Evolutionary conservation across 306 rosid species (phyloP).

Genomic region (Lathyrus oleraceus): DNA sequence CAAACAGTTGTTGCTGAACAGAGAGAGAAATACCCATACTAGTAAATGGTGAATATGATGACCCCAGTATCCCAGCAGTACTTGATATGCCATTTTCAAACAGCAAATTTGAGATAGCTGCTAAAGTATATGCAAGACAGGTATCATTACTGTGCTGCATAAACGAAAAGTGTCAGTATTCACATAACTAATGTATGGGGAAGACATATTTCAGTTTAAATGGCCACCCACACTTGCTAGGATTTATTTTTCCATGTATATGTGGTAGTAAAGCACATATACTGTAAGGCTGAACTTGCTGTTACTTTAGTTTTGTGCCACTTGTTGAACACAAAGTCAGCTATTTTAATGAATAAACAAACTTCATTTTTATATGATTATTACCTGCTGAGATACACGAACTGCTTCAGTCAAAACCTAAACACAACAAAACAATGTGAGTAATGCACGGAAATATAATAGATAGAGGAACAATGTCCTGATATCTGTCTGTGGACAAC

Average conservation of each 20-base stretch:
- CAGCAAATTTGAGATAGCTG: constrained; percentile 90
- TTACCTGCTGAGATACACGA: constrained; percentile 91
- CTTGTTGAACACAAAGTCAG: constrained; percentile 16
- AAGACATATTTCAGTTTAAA: constrained; percentile 27
- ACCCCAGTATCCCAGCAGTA: constrained; percentile 80
- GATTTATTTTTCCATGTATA: constrained; percentile 16
- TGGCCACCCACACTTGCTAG: constrained; percentile 5
- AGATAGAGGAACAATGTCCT: constrained; percentile 16
- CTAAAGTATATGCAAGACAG: constrained; percentile 89
- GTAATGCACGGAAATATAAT: constrained; percentile 7
- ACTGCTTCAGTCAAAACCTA: constrained; percentile 98
- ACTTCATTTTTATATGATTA: constrained; percentile 34
- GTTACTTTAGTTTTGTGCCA: constrained; percentile 26
- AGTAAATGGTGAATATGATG: constrained; percentile 83
- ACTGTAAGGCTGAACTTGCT: constrained; percentile 21
- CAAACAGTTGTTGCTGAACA: constrained; percentile 90
- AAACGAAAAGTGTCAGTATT: constrained; percentile 38
- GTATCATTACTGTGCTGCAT: constrained; percentile 95
- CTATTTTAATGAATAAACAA: constrained; percentile 8
- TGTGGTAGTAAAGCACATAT: constrained; percentile 13
- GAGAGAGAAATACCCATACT: constrained; percentile 84
- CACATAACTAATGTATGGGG: constrained; percentile 21
- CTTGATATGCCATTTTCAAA: constrained; percentile 93
- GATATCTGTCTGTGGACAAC: constrained; percentile 13
- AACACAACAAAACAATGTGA: constrained; percentile 35